Evolutionary conservation across 2,329 filamentous ascomycete species (phyloP).

Genomic region (Fusarium brachygibbosum): DNA sequence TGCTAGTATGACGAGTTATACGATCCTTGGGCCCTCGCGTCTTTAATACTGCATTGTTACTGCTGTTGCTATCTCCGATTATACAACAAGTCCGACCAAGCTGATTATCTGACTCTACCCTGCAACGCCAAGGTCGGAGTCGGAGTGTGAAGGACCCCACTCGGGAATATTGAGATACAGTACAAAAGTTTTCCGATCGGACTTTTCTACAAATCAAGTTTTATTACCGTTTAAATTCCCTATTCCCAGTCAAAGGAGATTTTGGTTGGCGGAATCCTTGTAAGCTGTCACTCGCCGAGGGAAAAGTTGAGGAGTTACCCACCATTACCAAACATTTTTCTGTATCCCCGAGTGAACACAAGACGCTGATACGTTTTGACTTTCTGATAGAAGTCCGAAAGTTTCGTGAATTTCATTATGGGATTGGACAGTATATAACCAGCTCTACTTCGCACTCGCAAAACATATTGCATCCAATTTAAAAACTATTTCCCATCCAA

Average conservation of each 20-base stretch:
- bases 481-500: background rate
- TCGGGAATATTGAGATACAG: background rate
- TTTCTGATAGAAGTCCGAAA: rapidly evolving
- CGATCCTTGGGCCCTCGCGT: rapidly evolving
- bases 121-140: background rate
- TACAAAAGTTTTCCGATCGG: background rate
- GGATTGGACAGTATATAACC: background rate
- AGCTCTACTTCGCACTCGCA: background rate
- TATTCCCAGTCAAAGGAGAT: background rate
- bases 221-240: background rate
- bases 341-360: background rate
- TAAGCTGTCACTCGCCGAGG: background rate
- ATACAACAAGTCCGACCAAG: background rate
- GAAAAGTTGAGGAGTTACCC: background rate
- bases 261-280: background rate
- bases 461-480: background rate
- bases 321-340: background rate
- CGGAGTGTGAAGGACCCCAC: background rate
- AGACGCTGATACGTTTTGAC: background rate
- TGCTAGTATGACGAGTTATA: too few species aligned
- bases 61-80: background rate
- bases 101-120: background rate
- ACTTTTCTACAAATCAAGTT: background rate
- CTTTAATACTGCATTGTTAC: background rate
- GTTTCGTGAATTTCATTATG: background rate